Conservation (phyloP, 129 eudicot genomes). For the Ambrosia trifida region DNA sequence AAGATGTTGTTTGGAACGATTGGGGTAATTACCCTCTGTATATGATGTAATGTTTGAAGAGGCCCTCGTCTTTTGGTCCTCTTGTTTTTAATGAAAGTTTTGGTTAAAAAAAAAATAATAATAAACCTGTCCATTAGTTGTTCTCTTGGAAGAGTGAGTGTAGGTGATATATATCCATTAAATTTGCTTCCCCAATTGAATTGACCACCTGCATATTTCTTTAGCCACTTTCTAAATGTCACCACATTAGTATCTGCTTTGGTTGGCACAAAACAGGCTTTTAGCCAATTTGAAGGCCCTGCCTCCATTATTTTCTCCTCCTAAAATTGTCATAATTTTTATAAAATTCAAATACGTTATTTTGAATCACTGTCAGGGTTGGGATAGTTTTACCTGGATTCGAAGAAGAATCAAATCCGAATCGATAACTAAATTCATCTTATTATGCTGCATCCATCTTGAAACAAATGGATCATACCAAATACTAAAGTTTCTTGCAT, state of each 20-base stretch:
- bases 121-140: not conserved
- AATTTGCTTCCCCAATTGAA: not conserved
- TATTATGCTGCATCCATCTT: not conserved
- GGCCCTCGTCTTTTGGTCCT: too few species aligned
- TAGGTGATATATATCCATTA: not conserved
- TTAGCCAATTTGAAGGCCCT: not conserved
- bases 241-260: not conserved
- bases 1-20: too few species aligned
- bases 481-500: not conserved
- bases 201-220: not conserved
- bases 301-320: not conserved
- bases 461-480: not conserved
- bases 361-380: not conserved
- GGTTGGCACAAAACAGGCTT: not conserved
- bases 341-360: not conserved
- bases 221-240: constrained; percentile 1
- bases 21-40: too few species aligned
- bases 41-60: too few species aligned
- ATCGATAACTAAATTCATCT: not conserved
- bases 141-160: not conserved
- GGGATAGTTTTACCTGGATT: not conserved
- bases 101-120: not conserved
- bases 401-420: not conserved
- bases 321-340: not conserved
- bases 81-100: too few species aligned